These are phyloP conservation scores for Penicillium sp. DNA, from an alignment of 2,329 filamentous ascomycete species.

Conservation along the genomic window DNA sequence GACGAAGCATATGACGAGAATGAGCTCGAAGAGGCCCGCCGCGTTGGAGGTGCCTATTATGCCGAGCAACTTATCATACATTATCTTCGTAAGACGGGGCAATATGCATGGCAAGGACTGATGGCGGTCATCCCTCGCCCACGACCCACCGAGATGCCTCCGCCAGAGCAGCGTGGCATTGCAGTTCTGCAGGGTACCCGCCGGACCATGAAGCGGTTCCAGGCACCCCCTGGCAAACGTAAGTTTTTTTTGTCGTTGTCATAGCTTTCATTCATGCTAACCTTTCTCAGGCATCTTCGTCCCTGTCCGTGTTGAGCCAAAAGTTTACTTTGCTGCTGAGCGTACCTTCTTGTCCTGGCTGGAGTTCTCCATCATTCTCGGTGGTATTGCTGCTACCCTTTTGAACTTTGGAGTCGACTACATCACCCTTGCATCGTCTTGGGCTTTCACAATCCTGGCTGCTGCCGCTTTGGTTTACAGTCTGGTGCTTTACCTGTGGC, in stretches of 20 bases:
- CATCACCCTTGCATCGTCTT: constrained; percentile 67
- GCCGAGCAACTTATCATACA: constrained; percentile 59
- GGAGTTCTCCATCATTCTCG: constrained; percentile 93
- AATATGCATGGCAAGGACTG: constrained; percentile 47
- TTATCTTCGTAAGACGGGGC: constrained; percentile 51
- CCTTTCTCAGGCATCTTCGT: constrained; percentile 75
- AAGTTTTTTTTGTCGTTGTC: too few species aligned
- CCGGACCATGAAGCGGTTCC: constrained; percentile 56
- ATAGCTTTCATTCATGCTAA: too few species aligned
- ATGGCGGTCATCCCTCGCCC: constrained; percentile 58
- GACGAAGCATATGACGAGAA: constrained; percentile 76
- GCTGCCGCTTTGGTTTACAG: constrained; percentile 77
- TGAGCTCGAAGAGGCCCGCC: constrained; percentile 72
- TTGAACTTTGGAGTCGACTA: constrained; percentile 71
- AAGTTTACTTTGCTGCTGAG: constrained; percentile 96
- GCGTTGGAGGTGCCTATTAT: constrained; percentile 75
- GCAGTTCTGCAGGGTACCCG: constrained; percentile 40
- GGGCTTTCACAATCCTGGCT: constrained; percentile 79
- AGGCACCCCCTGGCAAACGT: constrained; percentile 57
- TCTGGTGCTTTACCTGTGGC: constrained; percentile 81
- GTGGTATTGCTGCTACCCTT: constrained; percentile 78
- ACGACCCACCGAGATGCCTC: constrained; percentile 38
- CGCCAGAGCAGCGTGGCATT: constrained; percentile 39
- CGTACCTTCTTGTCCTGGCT: constrained; percentile 96
- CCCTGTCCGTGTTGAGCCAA: constrained; percentile 91